A percentile compares a stretch with the other conserved stretches of the same genome.
These are phyloP conservation scores for Colletotrichum lindemuthianum DNA, from an alignment of 2,329 filamentous ascomycete genomes.

Conservation along the genomic window DNA sequence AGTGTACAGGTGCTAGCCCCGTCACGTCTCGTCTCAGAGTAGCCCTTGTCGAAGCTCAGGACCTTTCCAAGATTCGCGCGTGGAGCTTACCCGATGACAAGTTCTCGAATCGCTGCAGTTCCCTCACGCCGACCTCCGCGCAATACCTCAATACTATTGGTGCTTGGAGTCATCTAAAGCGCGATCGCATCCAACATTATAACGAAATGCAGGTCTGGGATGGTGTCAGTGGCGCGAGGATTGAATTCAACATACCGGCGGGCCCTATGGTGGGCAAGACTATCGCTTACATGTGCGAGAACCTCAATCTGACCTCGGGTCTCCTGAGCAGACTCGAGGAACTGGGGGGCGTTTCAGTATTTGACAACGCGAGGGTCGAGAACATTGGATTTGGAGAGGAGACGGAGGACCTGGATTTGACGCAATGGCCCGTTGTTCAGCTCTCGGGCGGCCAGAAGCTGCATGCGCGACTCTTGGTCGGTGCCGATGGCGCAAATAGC, in stretches of 20 bases:
- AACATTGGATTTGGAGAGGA: constrained; percentile 80
- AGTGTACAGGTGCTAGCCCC: constrained; percentile 73
- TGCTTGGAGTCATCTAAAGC: constrained; percentile 82
- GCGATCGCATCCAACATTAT: constrained; percentile 82
- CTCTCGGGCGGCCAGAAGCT: constrained; percentile 75
- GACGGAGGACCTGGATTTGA: constrained; percentile 77
- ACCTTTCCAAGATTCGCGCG: constrained; percentile 74
- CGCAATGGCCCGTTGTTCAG: constrained; percentile 86
- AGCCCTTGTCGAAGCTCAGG: constrained; percentile 90
- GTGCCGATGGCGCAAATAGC: constrained; percentile 94
- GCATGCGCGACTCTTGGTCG: constrained; percentile 85
- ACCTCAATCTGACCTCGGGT: constrained; percentile 84
- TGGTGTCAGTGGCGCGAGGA: constrained; percentile 84
- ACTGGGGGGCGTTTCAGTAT: constrained; percentile 74
- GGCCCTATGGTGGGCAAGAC: constrained; percentile 63
- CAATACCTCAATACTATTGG: constrained; percentile 84
- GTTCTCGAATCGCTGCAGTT: constrained; percentile 96
- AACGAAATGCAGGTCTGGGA: constrained; percentile 99
- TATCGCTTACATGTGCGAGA: constrained; percentile 98
- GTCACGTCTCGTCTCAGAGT: constrained; percentile 81
- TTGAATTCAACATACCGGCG: constrained; percentile 83
- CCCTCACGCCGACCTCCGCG: constrained; percentile 89
- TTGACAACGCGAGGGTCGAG: constrained; percentile 81
- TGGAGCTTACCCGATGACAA: constrained; percentile 74
- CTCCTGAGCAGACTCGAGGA: constrained; percentile 78